Percentiles rank a stretch among this genome's conserved stretches.
phyloP scores from a whole-genome alignment of 768 basidiomycete species.

The Calocera cornea region DNA sequence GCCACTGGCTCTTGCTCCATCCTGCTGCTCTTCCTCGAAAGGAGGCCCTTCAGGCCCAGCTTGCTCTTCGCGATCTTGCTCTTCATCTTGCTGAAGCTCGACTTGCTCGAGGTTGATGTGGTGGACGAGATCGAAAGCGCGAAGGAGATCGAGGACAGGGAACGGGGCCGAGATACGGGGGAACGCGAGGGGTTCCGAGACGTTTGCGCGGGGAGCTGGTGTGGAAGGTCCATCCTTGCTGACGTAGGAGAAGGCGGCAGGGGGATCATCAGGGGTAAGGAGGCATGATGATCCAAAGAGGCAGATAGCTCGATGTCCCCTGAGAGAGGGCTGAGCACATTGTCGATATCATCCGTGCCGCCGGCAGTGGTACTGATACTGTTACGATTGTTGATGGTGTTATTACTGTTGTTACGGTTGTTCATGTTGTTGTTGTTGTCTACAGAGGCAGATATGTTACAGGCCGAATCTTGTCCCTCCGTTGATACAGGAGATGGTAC shows the following conservation, averaged over 20 bases:
- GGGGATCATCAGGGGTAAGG: slow-evolving; percentile 4
- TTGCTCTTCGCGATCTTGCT: neutral
- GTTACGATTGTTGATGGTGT: neutral
- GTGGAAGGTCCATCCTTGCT: neutral
- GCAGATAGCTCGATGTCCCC: neutral
- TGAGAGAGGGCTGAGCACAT: neutral
- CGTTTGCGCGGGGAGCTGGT: neutral
- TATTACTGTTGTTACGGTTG: neutral
- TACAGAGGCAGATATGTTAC: neutral
- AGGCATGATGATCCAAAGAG: neutral
- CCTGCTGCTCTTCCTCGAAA: neutral
- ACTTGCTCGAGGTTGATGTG: neutral
- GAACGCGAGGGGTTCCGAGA: neutral
- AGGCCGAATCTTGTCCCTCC: neutral
- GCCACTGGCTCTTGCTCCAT: neutral
- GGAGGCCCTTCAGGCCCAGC: neutral
- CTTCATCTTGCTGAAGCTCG: slow-evolving; percentile 2
- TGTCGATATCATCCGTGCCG: neutral
- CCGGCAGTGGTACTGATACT: neutral
- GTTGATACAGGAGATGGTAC: neutral
- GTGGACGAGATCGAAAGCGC: neutral
- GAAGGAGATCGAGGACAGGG: neutral
- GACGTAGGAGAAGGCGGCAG: neutral
- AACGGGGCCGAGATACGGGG: neutral
- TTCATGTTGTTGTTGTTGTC: neutral